phyloP scores from a whole-genome alignment of 371 early-diverging fungal species.

The Mucor velutinosus region DNA sequence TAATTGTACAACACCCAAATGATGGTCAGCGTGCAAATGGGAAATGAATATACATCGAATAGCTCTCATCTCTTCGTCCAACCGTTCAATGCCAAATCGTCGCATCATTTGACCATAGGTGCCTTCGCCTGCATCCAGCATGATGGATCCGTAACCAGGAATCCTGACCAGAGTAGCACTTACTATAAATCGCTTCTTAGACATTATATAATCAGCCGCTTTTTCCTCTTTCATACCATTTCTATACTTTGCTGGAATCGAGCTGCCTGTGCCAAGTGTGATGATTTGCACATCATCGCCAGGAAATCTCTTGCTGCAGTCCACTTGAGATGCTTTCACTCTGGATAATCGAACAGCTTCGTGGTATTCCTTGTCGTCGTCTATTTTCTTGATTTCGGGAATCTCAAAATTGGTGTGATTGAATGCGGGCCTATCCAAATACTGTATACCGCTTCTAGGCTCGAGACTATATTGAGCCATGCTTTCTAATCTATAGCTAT shows the following conservation, averaged over 20 bases:
- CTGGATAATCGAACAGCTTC: conserved; percentile 35
- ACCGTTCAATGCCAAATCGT: conserved; percentile 56
- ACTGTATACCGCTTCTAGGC: conserved; percentile 26
- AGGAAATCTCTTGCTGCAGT: conserved; percentile 31
- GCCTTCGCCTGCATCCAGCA: conserved; percentile 99
- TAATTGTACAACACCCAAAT: conserved; percentile 87
- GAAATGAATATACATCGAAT: conserved; percentile 89
- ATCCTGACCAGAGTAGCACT: conserved; percentile 79
- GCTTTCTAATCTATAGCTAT: conserved; percentile 27
- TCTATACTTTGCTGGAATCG: conserved; percentile 94
- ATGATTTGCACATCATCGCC: conserved; percentile 61
- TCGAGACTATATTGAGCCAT: conserved; percentile 35
- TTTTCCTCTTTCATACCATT: conserved; percentile 70
- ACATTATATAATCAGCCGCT: not conserved
- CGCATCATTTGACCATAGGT: conserved; percentile 92
- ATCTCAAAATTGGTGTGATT: conserved; percentile 23
- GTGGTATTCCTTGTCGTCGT: conserved; percentile 25
- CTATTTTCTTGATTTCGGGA: conserved; percentile 24
- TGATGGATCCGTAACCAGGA: conserved; percentile 62
- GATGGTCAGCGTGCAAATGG: conserved; percentile 99
- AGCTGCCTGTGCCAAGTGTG: conserved; percentile 96
- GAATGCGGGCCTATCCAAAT: conserved; percentile 17
- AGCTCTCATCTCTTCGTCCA: conserved; percentile 47
- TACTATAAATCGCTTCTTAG: conserved; percentile 52
- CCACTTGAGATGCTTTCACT: conserved; percentile 32